phyloP scores from a whole-genome alignment of 1,139 yeast genomes.

The Petasospora rhodanensis region DNA sequence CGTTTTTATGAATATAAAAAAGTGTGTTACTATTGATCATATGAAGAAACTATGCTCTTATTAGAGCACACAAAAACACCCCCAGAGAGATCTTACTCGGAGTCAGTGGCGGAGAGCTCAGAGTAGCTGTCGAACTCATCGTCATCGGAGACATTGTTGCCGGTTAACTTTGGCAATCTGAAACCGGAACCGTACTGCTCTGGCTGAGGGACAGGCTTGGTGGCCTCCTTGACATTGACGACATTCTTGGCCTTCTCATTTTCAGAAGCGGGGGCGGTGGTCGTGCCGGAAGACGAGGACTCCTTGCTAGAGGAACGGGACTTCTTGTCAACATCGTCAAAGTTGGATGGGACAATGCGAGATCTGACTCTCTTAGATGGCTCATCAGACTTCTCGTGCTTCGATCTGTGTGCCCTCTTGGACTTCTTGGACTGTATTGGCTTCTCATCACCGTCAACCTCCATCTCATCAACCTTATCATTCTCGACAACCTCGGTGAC shows the following conservation, averaged over 20 bases:
- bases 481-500: background rate
- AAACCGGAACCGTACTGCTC: background rate
- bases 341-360: background rate
- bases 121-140: constrained; percentile 1
- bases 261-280: constrained; percentile 6
- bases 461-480: background rate
- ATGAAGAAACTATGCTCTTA: no score
- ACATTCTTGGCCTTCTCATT: background rate
- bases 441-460: background rate
- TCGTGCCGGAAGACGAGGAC: constrained; percentile 5
- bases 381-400: background rate
- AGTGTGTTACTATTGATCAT: no score
- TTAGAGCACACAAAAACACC: no score
- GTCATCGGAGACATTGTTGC: background rate
- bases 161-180: constrained; percentile 1
- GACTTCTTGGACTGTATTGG: constrained; percentile 2
- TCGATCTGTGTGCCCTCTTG: constrained; percentile 1
- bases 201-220: background rate
- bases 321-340: no score
- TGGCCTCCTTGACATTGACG: constrained; percentile 1
- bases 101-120: no score
- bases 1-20: no score
- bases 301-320: background rate
- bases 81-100: no score
- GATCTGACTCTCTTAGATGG: background rate